phyloP scores from a whole-genome alignment of 2,329 filamentous ascomycete genomes.

The Xylariaceae sp. region DNA sequence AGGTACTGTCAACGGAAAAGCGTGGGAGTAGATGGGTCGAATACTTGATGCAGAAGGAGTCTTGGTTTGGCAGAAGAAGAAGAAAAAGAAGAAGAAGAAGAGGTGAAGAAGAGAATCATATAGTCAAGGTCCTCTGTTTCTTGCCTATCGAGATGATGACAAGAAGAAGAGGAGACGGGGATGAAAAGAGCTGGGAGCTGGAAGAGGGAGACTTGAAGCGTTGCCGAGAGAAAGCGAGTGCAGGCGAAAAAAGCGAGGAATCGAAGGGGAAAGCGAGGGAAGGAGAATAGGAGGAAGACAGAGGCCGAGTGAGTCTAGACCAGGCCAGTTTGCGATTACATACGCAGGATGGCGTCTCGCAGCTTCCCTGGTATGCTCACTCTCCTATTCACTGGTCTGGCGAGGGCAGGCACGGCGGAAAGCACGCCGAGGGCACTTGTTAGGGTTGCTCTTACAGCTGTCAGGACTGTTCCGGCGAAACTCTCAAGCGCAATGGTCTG shows the following conservation, averaged over 20 bases:
- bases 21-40: constrained; percentile 16
- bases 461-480: no score
- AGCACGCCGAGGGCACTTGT: background rate
- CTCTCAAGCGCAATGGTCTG: background rate
- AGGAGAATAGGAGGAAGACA: background rate
- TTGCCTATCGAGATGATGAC: background rate
- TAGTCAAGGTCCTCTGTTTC: background rate
- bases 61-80: background rate
- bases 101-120: constrained; percentile 1
- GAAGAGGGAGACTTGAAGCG: background rate
- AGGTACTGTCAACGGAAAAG: constrained; percentile 22
- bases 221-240: constrained; percentile 1
- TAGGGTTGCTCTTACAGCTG: background rate
- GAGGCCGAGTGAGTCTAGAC: background rate
- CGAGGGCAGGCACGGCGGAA: background rate
- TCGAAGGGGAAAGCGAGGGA: background rate
- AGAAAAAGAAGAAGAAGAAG: background rate
- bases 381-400: background rate
- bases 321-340: background rate
- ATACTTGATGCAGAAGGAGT: constrained; percentile 17
- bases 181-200: background rate
- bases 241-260: background rate
- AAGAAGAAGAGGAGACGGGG: background rate
- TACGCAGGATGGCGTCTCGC: background rate
- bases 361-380: background rate